Percentiles rank a stretch among this genome's conserved stretches.
These are phyloP conservation scores for Penicillium argentinense DNA, from an alignment of 495 filamentous ascomycete genomes.

Conservation along the genomic window DNA sequence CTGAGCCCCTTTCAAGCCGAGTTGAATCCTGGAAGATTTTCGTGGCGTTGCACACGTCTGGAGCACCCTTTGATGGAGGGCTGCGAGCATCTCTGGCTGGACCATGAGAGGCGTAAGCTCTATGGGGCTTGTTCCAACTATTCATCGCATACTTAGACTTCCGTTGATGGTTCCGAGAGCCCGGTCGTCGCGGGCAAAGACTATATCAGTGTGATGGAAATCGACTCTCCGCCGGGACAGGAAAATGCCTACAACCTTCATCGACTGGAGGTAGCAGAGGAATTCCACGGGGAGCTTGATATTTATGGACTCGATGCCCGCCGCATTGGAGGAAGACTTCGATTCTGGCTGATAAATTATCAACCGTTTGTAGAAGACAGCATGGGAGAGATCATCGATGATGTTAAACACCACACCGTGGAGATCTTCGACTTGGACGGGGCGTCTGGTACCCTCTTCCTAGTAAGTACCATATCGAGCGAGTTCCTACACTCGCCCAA, in stretches of 20 bases:
- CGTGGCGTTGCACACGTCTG: constrained; percentile 3
- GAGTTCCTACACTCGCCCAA: constrained; percentile 9
- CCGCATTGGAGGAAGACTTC: constrained; percentile 1
- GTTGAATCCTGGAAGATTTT: not conserved
- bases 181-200: constrained; percentile 1
- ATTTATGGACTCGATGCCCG: constrained; percentile 11
- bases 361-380: not conserved
- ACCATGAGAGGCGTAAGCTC: constrained; percentile 7
- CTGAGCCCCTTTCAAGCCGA: not conserved
- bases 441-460: not conserved
- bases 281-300: not conserved
- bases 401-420: constrained; percentile 1
- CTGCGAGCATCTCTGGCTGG: constrained; percentile 17
- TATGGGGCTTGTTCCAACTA: constrained; percentile 10
- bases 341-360: constrained; percentile 18
- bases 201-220: constrained; percentile 10
- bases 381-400: constrained; percentile 7
- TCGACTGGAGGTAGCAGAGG: not conserved
- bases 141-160: not conserved
- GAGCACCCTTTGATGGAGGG: constrained; percentile 13
- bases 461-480: constrained; percentile 8
- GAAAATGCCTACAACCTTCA: constrained; percentile 5
- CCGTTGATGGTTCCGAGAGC: not conserved
- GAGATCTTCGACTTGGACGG: constrained; percentile 13
- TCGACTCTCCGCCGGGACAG: constrained; percentile 7